Percentiles rank a stretch among this genome's conserved stretches.
Conservation (phyloP, 805 yeast species). For the Ogataea ramenticola region DNA sequence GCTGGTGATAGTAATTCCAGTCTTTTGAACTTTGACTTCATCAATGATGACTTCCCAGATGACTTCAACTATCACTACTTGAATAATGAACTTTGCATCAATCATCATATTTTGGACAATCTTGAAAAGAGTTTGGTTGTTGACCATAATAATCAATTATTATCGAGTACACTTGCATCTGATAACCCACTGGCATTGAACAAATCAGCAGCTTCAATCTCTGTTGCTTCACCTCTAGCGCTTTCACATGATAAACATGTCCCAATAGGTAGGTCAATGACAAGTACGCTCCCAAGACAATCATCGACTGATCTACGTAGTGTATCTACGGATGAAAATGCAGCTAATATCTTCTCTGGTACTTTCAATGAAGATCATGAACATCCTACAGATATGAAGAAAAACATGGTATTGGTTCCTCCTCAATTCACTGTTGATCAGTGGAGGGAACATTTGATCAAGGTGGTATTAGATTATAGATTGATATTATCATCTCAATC, state of each 20-base stretch:
- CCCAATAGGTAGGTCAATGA: too few species aligned
- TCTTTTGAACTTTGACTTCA: background rate
- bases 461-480: conserved; percentile 11
- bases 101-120: background rate
- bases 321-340: background rate
- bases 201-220: too few species aligned
- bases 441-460: conserved; percentile 17
- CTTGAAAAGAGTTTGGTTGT: background rate
- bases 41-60: background rate
- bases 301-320: background rate
- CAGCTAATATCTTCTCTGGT: conserved; percentile 1
- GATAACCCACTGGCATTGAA: background rate
- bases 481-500: background rate
- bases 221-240: too few species aligned
- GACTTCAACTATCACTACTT: background rate
- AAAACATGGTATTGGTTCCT: conserved; percentile 10
- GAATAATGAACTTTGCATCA: background rate
- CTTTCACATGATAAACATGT: background rate
- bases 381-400: background rate
- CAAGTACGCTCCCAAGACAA: background rate
- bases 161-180: background rate
- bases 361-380: background rate
- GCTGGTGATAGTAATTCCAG: background rate
- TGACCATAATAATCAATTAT: background rate
- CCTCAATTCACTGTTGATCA: conserved; percentile 16